phyloP scores from a whole-genome alignment of 768 basidiomycete species.

The Serendipita sp. region DNA sequence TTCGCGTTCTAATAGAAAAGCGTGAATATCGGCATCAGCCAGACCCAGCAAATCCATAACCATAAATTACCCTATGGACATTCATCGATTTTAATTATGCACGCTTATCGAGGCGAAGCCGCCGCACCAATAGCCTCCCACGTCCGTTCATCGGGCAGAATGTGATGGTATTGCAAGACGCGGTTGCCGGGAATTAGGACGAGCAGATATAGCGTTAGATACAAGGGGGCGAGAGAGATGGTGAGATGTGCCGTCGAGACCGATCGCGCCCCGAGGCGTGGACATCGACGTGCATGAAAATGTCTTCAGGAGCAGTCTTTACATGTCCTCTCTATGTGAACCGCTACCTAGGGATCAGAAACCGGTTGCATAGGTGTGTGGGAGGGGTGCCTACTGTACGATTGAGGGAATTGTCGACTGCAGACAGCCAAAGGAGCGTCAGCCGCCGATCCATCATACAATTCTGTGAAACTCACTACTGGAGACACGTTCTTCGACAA shows the following conservation, averaged over 20 bases:
- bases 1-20: neutral
- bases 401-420: constrained; percentile 2
- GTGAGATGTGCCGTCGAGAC: neutral
- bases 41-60: too few species aligned
- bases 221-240: neutral
- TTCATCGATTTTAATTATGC: neutral
- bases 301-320: neutral
- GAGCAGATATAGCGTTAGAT: neutral
- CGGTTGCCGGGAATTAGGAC: neutral
- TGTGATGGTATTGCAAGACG: neutral
- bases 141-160: neutral
- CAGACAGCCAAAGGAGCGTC: neutral
- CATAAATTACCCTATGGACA: neutral
- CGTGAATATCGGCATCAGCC: neutral
- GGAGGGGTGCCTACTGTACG: neutral
- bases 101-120: neutral
- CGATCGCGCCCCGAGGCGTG: neutral
- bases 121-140: neutral
- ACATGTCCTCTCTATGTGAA: neutral
- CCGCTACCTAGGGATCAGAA: neutral
- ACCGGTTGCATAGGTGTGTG: neutral
- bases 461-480: neutral
- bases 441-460: neutral
- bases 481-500: neutral
- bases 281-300: too few species aligned